A percentile compares a stretch with the other conserved stretches of the same genome.
Evolutionary conservation across 2,329 filamentous ascomycete species (phyloP).

Genomic region (Diaporthe citrichinensis): DNA sequence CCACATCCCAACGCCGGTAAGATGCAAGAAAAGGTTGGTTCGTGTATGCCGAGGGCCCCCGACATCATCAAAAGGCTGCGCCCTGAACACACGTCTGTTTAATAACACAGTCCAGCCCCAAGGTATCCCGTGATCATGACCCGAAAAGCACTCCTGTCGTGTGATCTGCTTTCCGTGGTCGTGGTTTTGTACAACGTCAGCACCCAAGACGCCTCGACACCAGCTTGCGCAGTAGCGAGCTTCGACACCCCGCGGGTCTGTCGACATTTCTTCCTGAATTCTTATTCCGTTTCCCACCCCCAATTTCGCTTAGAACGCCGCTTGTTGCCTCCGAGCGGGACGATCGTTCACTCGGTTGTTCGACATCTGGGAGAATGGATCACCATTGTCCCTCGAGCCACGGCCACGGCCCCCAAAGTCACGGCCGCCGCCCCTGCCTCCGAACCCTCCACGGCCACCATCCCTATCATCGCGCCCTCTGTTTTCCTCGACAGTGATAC

Average conservation of each 20-base stretch:
- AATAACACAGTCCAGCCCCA: constrained; percentile 9
- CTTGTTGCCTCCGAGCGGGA: not conserved
- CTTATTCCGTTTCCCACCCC: not conserved
- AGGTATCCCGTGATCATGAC: constrained; percentile 5
- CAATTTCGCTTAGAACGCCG: constrained; percentile 27
- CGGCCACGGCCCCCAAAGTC: not conserved
- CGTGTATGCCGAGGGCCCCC: not conserved
- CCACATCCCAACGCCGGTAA: constrained; percentile 31
- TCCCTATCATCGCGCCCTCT: not conserved
- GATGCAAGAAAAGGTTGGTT: constrained; percentile 23
- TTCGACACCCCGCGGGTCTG: not conserved
- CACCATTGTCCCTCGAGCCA: constrained; percentile 8
- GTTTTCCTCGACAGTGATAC: constrained; percentile 52
- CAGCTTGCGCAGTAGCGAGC: not conserved
- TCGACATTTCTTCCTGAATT: not conserved
- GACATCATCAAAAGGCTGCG: not conserved
- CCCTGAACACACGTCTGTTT: constrained; percentile 3
- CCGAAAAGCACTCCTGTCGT: not conserved
- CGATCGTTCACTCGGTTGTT: constrained; percentile 8
- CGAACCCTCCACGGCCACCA: constrained; percentile 31
- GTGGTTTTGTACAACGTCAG: constrained; percentile 23
- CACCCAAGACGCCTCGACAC: not conserved
- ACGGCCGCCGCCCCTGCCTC: constrained; percentile 8
- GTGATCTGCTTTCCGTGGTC: constrained; percentile 11
- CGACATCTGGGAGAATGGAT: constrained; percentile 35